Evolutionary conservation across 2,329 filamentous ascomycete species (phyloP).

Genomic region (Stachybotrys elegans): DNA sequence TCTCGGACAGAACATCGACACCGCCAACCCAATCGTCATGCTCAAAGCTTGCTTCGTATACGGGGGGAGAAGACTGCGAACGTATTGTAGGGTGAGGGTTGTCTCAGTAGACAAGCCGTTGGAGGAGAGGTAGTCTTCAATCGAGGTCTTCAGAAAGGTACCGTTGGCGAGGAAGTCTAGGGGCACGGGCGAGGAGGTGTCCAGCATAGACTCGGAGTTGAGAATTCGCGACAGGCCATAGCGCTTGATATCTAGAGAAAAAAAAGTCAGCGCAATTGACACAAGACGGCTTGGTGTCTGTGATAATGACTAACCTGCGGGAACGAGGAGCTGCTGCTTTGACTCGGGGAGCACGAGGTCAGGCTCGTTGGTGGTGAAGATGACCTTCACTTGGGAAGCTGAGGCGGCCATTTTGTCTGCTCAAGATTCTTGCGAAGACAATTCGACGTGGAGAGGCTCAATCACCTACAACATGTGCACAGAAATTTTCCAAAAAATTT

Average conservation of each 20-base stretch:
- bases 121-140: slow-evolving; percentile 83
- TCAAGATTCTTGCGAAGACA: neutral
- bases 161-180: slow-evolving; percentile 97
- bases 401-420: slow-evolving; percentile 30
- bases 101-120: slow-evolving; percentile 88
- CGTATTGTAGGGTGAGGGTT: slow-evolving; percentile 85
- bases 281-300: slow-evolving; percentile 7
- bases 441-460: no score
- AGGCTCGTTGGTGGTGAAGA: slow-evolving; percentile 60
- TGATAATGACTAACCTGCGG: slow-evolving; percentile 39
- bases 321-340: slow-evolving; percentile 58
- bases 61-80: slow-evolving; percentile 86
- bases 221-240: slow-evolving; percentile 67
- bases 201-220: slow-evolving; percentile 68
- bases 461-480: no score
- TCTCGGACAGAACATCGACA: slow-evolving; percentile 72
- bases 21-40: slow-evolving; percentile 96
- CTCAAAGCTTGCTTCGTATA: slow-evolving; percentile 87
- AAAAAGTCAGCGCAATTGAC: slow-evolving; percentile 3
- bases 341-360: slow-evolving; percentile 59
- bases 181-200: slow-evolving; percentile 61
- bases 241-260: slow-evolving; percentile 55
- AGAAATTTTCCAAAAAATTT: neutral
- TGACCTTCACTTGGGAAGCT: slow-evolving; percentile 56
- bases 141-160: slow-evolving; percentile 79